Evolutionary conservation across 2,329 filamentous ascomycete genomes (phyloP).

Genomic region (Ceratocystiopsis brevicomis): DNA sequence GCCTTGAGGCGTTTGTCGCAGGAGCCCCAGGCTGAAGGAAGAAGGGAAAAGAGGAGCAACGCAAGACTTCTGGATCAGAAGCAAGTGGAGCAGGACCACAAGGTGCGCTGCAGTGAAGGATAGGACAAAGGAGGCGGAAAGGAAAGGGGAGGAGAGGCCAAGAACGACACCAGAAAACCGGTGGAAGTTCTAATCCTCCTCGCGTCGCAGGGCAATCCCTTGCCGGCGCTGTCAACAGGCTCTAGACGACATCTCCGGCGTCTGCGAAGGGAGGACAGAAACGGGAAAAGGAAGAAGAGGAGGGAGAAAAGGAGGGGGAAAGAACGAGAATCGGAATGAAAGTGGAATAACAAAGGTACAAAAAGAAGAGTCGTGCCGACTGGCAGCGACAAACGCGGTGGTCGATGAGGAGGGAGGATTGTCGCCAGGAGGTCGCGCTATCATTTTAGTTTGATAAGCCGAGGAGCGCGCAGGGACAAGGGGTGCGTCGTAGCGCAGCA

Average conservation of each 20-base stretch:
- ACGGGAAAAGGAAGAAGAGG: too few relatives aligned
- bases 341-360: background rate
- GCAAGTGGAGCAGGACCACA: too few relatives aligned
- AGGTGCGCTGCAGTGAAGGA: too few relatives aligned
- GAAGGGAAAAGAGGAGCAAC: too few relatives aligned
- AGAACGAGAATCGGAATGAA: background rate
- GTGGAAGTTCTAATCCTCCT: slow-evolving; percentile 3
- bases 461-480: background rate
- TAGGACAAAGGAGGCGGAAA: too few relatives aligned
- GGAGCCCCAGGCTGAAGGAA: too few relatives aligned
- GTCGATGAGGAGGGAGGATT: background rate
- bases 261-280: background rate
- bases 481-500: background rate
- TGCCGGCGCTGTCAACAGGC: slow-evolving; percentile 1
- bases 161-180: too few relatives aligned
- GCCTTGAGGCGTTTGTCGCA: background rate
- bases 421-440: background rate
- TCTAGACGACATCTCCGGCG: slow-evolving; percentile 5
- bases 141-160: too few relatives aligned
- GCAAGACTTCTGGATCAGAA: too few relatives aligned
- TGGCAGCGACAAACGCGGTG: background rate
- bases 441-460: background rate
- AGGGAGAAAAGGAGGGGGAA: background rate
- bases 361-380: background rate
- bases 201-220: slow-evolving; percentile 7